Base-by-base conservation (phyloP, 176 grass and related monocot genomes). In the Avena sativa region DNA sequence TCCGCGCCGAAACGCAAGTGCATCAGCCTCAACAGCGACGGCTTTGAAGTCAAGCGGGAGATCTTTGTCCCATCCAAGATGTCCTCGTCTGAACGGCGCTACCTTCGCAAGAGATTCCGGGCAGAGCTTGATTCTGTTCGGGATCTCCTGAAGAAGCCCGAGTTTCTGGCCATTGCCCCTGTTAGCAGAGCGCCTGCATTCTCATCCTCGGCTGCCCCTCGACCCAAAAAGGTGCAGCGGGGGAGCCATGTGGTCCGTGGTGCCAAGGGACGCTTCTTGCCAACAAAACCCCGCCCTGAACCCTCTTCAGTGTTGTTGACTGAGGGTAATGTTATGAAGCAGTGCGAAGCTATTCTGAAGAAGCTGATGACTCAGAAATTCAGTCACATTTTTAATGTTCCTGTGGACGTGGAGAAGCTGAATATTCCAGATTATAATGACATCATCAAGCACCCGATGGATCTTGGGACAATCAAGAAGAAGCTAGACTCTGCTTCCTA, bases 381-480 rank as follows among this genome's bases (percentile, higher is more conserved):
- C 76, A 87, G 92, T 59, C 90, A 93, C 76, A 88, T 99, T 74
- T 99, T 99, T 65, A 94, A 90, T 76, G 17, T 14, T 13, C 97
- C 97, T 2, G 94, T 99, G n/a, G 97, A 99, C 44, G 87, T 68
- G 10, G 89, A 87, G 36, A 94, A 90, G 84, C 89, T 94, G 15
- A 92, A 99, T 9, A 97, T 99, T 85, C 97, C 97, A 19, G 97
- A 99, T 90, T 99, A 99, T 82, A 85, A 76, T 70, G 88, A 91
- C 13, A 88, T 99, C 38, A 94, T 99, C 58, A 96, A 99, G 87
- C 78, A 85, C 21, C 97, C 97, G 1, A 99, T 99, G 94, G 97
- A 99, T 85, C 85, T 99, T 82, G 92, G 94, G 61, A 95, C 94
- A 1, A 59, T 99, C 26, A 91, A 90, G 81, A 75, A 36, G 44